Conservation (phyloP, 78 protist species). For the Dictyostelium intermedium region DNA sequence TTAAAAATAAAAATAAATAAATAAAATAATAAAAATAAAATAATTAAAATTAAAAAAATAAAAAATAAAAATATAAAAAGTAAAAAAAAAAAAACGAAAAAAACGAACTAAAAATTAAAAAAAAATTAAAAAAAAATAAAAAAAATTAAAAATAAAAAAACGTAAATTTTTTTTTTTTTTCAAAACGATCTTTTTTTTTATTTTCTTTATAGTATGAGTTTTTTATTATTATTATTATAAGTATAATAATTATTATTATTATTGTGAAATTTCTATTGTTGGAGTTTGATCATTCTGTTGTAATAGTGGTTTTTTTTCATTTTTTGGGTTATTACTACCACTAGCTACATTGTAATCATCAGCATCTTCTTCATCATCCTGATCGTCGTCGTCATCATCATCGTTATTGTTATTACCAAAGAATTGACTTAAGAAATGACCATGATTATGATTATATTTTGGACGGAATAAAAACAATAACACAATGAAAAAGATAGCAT, state of each 20-base stretch:
- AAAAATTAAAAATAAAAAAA: not conserved
- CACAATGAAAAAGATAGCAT: conserved; percentile 7
- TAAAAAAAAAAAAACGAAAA: too few relatives aligned
- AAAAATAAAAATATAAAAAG: too few relatives aligned
- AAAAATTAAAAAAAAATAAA: not conserved
- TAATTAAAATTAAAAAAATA: too few relatives aligned
- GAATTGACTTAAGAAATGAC: not conserved
- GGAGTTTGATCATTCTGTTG: not conserved
- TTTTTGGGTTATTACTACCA: not conserved
- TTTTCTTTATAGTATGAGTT: not conserved
- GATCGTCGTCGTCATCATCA: not conserved
- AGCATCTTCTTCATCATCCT: not conserved
- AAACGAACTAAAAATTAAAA: not conserved
- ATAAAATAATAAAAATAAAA: too few relatives aligned
- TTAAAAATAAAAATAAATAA: too few relatives aligned
- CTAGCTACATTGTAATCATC: not conserved
- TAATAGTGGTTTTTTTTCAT: not conserved
- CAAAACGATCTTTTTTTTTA: not conserved
- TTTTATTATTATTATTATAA: not conserved
- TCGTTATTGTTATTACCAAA: not conserved
- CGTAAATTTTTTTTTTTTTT: too few relatives aligned
- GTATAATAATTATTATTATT: too few relatives aligned
- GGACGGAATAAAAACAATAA: conserved; percentile 25
- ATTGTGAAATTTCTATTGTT: not conserved
- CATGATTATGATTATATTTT: not conserved